Evolutionary conservation across 495 filamentous ascomycete genomes (phyloP), one percentile per base, ranked within the genome.

Genomic region (Penicillium fimorum): DNA sequence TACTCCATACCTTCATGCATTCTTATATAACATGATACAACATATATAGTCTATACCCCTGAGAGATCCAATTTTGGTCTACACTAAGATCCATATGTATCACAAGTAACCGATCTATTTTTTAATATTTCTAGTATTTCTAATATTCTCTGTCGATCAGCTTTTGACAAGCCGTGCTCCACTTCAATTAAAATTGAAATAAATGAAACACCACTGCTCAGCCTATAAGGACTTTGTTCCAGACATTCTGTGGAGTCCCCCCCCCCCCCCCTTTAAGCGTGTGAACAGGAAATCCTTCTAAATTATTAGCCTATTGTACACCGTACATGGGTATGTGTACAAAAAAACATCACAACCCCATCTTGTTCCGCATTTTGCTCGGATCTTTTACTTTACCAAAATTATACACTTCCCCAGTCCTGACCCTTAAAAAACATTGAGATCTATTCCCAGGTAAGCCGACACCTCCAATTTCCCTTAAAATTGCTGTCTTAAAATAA

Each of bases 191-290:
- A 32, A 60, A 40, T 35, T 25, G 51, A 12, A 54, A 47, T 47
- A 54, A 64, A 64, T 61, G 61, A 64, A 61, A 64, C 61, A 54
- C 29, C 25, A 11, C 22, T 20, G 27, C 3, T 30, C 30, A n/a
- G 22, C 58, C 58, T 58, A 54, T 58, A 35, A 37, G 55, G 42
- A 47, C 48, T 27, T 25, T 46, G 40, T 30, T 22, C 12, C 18
- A 54, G 45, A 54, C 41, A 51, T 47, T 47, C 15, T 30, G 58
- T 62, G 61, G 61, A 47, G 49, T 22, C 8, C 55, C 64, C 61
- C 64, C 56, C 41, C 62, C 18, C 8, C 55, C 64, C 61, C 64
- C 56, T 41, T 64, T 67, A 54, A 57, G 50, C 17, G 29, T 51
- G 52, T 50, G 29, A 47, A 48, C 6, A 52, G 29, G 45, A 32